Evolutionary conservation across 257 asterid genomes (phyloP).

Genomic region (Nicotiana obtusifolia): DNA sequence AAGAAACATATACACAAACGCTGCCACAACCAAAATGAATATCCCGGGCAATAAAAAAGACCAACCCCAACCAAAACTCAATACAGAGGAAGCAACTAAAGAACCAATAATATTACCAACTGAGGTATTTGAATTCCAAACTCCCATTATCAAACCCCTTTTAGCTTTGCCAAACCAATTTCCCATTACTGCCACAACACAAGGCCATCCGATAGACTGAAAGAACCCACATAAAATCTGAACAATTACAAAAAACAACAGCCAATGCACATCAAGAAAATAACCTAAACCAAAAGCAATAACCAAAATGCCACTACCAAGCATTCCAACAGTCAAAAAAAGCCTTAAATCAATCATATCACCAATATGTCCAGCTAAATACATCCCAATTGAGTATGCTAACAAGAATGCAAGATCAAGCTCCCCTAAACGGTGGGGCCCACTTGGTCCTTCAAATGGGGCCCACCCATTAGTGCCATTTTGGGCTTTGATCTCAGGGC

Average conservation of each 20-base stretch:
- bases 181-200: conserved; percentile 89
- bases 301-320: conserved; percentile 75
- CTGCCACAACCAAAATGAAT: conserved; percentile 43
- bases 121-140: conserved; percentile 86
- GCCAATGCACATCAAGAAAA: conserved; percentile 68
- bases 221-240: conserved; percentile 83
- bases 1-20: conserved; percentile 52
- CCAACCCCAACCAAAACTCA: conserved; percentile 98
- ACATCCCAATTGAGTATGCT: conserved; percentile 82
- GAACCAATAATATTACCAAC: conserved; percentile 86
- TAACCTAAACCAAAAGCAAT: conserved; percentile 69
- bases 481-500: conserved; percentile 41
- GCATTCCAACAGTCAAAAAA: conserved; percentile 74
- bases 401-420: conserved; percentile 79
- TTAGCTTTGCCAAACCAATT: conserved; percentile 84
- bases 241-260: conserved; percentile 42
- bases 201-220: conserved; percentile 96
- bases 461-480: conserved; percentile 58
- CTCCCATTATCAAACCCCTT: conserved; percentile 89
- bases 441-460: conserved; percentile 69
- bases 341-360: conserved; percentile 68
- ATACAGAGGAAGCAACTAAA: conserved; percentile 71
- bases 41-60: conserved; percentile 78
- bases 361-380: conserved; percentile 77
- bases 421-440: conserved; percentile 94